Percentiles rank a stretch among this genome's conserved stretches.
These are phyloP conservation scores for Phaeodactylum tricornutum DNA, from an alignment of 108 stramenopile species.

Conservation along the genomic window DNA sequence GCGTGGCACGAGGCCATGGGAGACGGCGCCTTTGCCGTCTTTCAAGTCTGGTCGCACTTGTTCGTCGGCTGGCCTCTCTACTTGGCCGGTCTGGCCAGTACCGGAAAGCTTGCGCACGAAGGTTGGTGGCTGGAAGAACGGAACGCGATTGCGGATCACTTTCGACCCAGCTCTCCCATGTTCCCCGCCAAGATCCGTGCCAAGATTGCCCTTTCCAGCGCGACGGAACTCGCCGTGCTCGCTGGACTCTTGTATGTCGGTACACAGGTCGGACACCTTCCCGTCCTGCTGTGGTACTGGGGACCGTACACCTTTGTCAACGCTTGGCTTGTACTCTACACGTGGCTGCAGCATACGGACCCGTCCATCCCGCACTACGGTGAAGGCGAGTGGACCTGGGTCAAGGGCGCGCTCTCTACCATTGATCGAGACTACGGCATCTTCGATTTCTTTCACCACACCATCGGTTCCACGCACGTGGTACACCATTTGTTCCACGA, in stretches of 20 bases:
- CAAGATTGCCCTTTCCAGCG: conserved; percentile 76
- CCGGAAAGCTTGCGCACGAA: conserved; percentile 61
- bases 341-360: conserved; percentile 99
- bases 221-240: conserved; percentile 57
- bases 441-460: conserved; percentile 95
- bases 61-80: conserved; percentile 86
- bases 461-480: conserved; percentile 95
- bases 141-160: conserved; percentile 67
- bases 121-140: conserved; percentile 52
- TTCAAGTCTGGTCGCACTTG: conserved; percentile 84
- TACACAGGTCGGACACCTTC: conserved; percentile 51
- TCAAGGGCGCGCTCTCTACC: conserved; percentile 92
- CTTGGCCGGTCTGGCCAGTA: conserved; percentile 75
- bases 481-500: conserved; percentile 97
- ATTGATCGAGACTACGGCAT: conserved; percentile 96
- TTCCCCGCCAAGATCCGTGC: conserved; percentile 69
- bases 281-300: conserved; percentile 88
- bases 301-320: conserved; percentile 92
- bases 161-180: conserved; percentile 82
- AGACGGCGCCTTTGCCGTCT: conserved; percentile 82
- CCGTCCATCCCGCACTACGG: conserved; percentile 97
- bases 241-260: conserved; percentile 24
- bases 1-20: conserved; percentile 80
- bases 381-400: conserved; percentile 95
- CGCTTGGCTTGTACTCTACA: conserved; percentile 97